Conservation (phyloP, 75 land plant species). For the Selaginella moellendorffii region DNA sequence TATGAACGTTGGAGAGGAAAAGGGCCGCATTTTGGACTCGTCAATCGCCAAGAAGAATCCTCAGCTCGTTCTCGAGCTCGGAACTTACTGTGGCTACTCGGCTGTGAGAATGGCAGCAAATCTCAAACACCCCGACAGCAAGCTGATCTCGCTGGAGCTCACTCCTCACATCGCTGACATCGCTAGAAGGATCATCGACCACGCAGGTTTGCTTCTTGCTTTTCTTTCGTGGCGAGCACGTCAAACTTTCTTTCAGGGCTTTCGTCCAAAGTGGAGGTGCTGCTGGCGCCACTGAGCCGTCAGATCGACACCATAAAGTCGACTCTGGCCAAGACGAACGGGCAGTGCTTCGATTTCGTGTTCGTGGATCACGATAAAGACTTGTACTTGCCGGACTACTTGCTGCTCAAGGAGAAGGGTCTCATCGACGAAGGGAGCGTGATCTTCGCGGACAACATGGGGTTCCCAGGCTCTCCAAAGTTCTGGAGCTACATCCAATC, state of each 20-base stretch:
- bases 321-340: constrained; percentile 1
- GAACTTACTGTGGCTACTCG: constrained; percentile 17
- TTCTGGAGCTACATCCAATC: background rate
- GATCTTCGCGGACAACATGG: constrained; percentile 13
- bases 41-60: constrained; percentile 9
- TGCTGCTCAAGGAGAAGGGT: constrained; percentile 8
- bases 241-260: background rate
- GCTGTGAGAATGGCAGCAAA: constrained; percentile 11
- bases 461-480: constrained; percentile 12
- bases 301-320: constrained; percentile 1
- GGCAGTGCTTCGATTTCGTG: constrained; percentile 4
- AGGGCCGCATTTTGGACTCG: constrained; percentile 9
- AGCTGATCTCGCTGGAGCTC: constrained; percentile 10
- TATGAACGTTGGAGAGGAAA: constrained; percentile 20
- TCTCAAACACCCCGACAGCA: constrained; percentile 9
- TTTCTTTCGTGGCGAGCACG: background rate
- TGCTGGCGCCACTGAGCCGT: constrained; percentile 2
- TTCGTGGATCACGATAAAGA: constrained; percentile 16
- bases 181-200: constrained; percentile 13
- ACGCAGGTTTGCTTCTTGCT: constrained; percentile 12
- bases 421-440: constrained; percentile 14
- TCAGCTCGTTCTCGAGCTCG: constrained; percentile 12
- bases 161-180: background rate
- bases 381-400: constrained; percentile 8
- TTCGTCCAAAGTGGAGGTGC: constrained; percentile 3